phyloP scores from a whole-genome alignment of 2,329 filamentous ascomycete species.

The Neofusicoccum parvum region DNA sequence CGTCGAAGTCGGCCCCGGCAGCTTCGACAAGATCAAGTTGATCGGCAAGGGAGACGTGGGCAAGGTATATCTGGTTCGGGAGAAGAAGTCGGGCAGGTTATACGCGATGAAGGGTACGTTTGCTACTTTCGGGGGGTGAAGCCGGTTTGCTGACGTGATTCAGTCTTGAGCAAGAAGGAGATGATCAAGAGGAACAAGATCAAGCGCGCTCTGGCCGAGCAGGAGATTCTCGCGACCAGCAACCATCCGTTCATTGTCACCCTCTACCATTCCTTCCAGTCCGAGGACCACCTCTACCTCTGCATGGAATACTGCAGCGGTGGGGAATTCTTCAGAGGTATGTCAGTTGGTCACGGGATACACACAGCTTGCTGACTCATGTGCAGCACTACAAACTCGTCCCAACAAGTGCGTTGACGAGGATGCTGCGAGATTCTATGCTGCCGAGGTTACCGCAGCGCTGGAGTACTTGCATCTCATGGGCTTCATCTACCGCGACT shows the following conservation, averaged over 20 bases:
- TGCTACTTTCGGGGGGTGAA: neutral
- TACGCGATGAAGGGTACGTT: slow-evolving; percentile 96
- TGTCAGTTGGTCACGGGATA: slow-evolving; percentile 39
- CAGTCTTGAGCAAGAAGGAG: slow-evolving; percentile 98
- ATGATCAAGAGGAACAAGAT: slow-evolving; percentile 99
- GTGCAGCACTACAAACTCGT: slow-evolving; percentile 78
- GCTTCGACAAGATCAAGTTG: slow-evolving; percentile 99
- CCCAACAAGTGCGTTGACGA: slow-evolving; percentile 97
- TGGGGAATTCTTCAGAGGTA: slow-evolving; percentile 86
- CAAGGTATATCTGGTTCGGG: slow-evolving; percentile 94
- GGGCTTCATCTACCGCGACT: slow-evolving; percentile 97
- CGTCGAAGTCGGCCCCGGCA: slow-evolving; percentile 91
- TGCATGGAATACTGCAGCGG: slow-evolving; percentile 99
- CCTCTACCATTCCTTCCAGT: slow-evolving; percentile 98
- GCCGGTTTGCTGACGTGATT: slow-evolving; percentile 31
- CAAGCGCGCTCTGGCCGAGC: slow-evolving; percentile 94
- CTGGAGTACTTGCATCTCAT: slow-evolving; percentile 96
- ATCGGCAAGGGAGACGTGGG: slow-evolving; percentile 98
- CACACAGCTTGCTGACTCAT: slow-evolving; percentile 19
- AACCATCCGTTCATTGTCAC: slow-evolving; percentile 99
- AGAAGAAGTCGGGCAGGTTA: slow-evolving; percentile 93
- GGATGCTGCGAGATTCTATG: slow-evolving; percentile 95
- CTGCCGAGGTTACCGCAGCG: slow-evolving; percentile 94
- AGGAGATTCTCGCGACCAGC: slow-evolving; percentile 96
- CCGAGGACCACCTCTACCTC: slow-evolving; percentile 96